These are phyloP conservation scores for Acacia pycnantha DNA, from an alignment of 331 rosid genomes.

Conservation along the genomic window DNA sequence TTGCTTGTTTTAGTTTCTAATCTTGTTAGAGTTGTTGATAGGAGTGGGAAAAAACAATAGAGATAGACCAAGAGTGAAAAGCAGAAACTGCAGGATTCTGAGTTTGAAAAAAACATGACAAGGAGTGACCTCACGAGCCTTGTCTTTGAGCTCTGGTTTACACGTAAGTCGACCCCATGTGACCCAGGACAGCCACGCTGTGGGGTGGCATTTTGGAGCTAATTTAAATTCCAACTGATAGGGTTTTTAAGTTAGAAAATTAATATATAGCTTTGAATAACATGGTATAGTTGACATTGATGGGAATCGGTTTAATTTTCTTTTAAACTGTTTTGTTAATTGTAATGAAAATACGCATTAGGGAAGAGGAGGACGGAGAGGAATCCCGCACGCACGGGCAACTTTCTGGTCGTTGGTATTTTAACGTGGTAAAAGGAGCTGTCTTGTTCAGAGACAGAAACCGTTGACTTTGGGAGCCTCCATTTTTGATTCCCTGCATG, in stretches of 20 bases:
- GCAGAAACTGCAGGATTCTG: not conserved
- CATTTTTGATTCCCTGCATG: not conserved
- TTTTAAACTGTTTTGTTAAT: not conserved
- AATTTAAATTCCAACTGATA: not conserved
- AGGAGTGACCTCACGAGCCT: not conserved
- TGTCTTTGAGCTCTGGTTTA: not conserved
- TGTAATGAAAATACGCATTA: not conserved
- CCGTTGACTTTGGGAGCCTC: slow-evolving; percentile 1
- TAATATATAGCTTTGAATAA: slow-evolving; percentile 1
- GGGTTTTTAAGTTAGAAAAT: not conserved
- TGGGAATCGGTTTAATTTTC: not conserved
- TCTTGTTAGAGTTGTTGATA: not conserved
- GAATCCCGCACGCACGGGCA: not conserved
- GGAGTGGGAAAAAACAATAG: not conserved
- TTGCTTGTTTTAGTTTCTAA: not conserved
- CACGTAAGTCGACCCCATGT: not conserved
- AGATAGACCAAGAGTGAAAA: not conserved
- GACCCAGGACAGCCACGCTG: not conserved
- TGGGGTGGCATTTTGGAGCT: not conserved
- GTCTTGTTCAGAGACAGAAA: not conserved
- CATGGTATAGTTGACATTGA: not conserved
- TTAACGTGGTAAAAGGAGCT: not conserved
- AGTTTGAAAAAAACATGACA: not conserved
- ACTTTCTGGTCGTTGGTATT: not conserved
- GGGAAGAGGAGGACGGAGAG: not conserved